Evolutionary conservation across 768 basidiomycete species (phyloP).

Genomic region (Boletus pseudo-olivaceus): DNA sequence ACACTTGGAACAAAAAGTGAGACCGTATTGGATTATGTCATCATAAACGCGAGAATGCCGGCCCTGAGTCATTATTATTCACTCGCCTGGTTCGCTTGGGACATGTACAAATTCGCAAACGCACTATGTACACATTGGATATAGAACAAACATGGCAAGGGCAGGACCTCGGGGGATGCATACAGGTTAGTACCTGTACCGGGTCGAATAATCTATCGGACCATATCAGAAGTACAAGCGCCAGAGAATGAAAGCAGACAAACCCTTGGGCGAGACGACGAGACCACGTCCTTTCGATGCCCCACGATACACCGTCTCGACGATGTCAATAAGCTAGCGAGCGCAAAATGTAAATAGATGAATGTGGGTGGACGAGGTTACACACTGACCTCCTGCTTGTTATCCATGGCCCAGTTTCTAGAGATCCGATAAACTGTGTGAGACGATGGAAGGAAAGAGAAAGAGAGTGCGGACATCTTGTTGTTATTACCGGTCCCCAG

Average conservation of each 20-base stretch:
- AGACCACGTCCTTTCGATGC: slow-evolving; percentile 97
- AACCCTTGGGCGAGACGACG: slow-evolving; percentile 94
- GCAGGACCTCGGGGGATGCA: neutral
- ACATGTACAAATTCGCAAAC: neutral
- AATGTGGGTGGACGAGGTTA: neutral
- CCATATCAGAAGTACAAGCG: neutral
- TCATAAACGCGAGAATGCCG: slow-evolving; percentile 25
- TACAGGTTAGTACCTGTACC: slow-evolving; percentile 59
- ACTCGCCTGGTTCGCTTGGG: too few relatives aligned
- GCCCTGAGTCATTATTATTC: slow-evolving; percentile 27
- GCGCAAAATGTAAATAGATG: neutral
- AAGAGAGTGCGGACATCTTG: slow-evolving; percentile 72
- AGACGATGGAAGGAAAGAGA: neutral
- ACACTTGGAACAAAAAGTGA: neutral
- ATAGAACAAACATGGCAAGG: neutral
- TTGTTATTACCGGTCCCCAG: slow-evolving; percentile 99
- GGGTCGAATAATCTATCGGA: slow-evolving; percentile 70
- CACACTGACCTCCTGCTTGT: slow-evolving; percentile 85
- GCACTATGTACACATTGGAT: too few relatives aligned
- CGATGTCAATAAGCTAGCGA: slow-evolving; percentile 89
- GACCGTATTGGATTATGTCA: slow-evolving; percentile 21
- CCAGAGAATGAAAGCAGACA: slow-evolving; percentile 7
- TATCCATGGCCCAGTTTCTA: slow-evolving; percentile 99
- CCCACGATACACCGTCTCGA: slow-evolving; percentile 97
- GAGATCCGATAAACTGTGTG: neutral